phyloP scores from a whole-genome alignment of 2,329 filamentous ascomycete species.

The Penicillium polonicum region DNA sequence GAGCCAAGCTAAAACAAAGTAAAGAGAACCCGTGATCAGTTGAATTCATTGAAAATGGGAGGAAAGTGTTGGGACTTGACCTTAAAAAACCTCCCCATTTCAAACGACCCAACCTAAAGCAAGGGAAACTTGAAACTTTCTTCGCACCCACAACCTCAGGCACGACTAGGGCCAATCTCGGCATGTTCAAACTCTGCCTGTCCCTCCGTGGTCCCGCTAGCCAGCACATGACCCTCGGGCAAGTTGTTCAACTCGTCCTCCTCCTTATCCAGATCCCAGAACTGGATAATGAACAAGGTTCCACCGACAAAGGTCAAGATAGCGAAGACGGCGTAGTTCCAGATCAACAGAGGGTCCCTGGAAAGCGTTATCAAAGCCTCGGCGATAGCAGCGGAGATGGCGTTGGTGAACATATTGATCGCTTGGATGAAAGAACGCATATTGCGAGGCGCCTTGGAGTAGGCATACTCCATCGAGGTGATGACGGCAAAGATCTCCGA shows the following conservation, averaged over 20 bases:
- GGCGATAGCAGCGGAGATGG: not conserved
- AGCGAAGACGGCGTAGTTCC: not conserved
- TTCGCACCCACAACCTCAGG: not conserved
- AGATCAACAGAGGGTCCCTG: not conserved
- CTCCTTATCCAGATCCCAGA: slow-evolving; percentile 60
- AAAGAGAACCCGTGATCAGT: not conserved
- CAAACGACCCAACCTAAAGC: not conserved
- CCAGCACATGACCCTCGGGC: slow-evolving; percentile 18
- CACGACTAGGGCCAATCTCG: not conserved
- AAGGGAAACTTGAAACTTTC: not conserved
- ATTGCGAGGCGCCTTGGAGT: slow-evolving; percentile 73
- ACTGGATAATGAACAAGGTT: slow-evolving; percentile 52
- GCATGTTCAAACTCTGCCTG: not conserved
- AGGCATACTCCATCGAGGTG: slow-evolving; percentile 71
- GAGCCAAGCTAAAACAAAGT: not conserved
- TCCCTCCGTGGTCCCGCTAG: slow-evolving; percentile 9
- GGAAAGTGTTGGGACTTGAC: not conserved
- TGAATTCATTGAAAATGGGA: not conserved
- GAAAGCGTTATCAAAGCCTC: not conserved
- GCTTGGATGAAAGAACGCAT: slow-evolving; percentile 73
- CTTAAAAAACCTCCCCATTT: too few relatives aligned
- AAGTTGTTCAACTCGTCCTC: slow-evolving; percentile 65
- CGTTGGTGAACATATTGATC: slow-evolving; percentile 52
- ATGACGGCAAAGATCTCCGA: slow-evolving; percentile 50
- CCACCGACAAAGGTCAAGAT: not conserved